Evolutionary conservation across 345 rosid species (phyloP).

Genomic region (Ailanthus altissimus): DNA sequence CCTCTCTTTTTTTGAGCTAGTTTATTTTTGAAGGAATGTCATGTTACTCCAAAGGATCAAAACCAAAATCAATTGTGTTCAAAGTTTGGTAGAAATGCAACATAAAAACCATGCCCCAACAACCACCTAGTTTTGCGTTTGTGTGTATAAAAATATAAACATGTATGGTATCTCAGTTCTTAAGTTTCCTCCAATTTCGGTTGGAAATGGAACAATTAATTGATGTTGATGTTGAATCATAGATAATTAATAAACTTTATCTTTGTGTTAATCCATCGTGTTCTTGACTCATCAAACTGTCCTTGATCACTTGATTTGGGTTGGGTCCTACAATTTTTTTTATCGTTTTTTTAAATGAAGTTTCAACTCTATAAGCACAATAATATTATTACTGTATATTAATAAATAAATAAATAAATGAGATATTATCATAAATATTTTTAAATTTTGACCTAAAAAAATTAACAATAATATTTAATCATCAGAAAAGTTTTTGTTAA

Average conservation of each 20-base stretch:
- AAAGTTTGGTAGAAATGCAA: not conserved
- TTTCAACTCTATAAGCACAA: no score
- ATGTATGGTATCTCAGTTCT: not conserved
- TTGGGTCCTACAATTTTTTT: not conserved
- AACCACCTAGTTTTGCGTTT: not conserved
- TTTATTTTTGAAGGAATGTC: not conserved
- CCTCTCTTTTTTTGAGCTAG: not conserved
- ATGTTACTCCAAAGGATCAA: not conserved
- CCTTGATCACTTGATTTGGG: no score
- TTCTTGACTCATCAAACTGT: not conserved
- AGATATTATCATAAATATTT: no score
- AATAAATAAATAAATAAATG: no score
- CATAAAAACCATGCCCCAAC: not conserved
- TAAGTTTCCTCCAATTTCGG: slow-evolving; percentile 8
- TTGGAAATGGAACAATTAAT: not conserved
- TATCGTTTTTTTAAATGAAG: not conserved
- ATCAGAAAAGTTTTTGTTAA: no score
- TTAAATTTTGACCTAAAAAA: no score
- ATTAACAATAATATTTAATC: no score
- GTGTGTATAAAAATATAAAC: not conserved
- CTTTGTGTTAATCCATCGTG: not conserved
- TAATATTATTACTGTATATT: no score
- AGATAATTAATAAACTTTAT: not conserved
- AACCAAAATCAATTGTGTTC: not conserved
- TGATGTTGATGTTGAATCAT: slow-evolving; percentile 12